A percentile compares a stretch with the other conserved stretches of the same genome.
Evolutionary conservation across 2,329 filamentous ascomycete species (phyloP).

Genomic region (Lecanosticta acicola): DNA sequence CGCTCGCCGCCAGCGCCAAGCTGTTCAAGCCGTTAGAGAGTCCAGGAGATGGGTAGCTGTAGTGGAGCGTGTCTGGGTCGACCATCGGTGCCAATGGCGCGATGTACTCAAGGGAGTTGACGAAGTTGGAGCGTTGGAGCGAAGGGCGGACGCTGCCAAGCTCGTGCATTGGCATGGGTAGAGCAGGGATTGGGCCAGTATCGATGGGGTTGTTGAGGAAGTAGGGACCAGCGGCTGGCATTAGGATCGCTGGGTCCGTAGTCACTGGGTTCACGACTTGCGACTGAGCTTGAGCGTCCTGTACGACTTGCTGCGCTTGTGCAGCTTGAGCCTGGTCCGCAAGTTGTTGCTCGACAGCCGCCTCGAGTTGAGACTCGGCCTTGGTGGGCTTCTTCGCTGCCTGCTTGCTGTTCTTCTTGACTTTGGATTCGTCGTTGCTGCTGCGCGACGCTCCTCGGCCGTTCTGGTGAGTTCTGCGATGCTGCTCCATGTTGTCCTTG

Average conservation of each 20-base stretch:
- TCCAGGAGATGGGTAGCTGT: conserved; percentile 35
- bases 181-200: conserved; percentile 30
- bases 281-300: conserved; percentile 14
- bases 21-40: conserved; percentile 36
- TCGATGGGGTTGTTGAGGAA: conserved; percentile 29
- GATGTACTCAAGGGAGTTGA: conserved; percentile 32
- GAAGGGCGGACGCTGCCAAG: conserved; percentile 25
- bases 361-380: conserved; percentile 29
- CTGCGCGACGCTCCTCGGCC: conserved; percentile 40
- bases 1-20: conserved; percentile 34
- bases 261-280: conserved; percentile 6
- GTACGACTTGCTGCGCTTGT: conserved; percentile 18
- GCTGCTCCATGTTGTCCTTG: conserved; percentile 84
- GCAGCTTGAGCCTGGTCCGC: conserved; percentile 23
- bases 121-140: conserved; percentile 30
- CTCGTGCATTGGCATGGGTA: conserved; percentile 33
- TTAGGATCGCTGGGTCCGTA: conserved; percentile 25
- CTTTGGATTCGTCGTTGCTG: conserved; percentile 40
- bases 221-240: conserved; percentile 30
- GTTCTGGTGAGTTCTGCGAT: conserved; percentile 66
- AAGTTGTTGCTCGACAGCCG: conserved; percentile 32
- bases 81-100: conserved; percentile 27
- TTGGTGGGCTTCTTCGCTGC: conserved; percentile 28
- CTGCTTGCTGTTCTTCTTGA: conserved; percentile 41
- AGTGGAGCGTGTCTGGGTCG: conserved; percentile 32